phyloP scores from a whole-genome alignment of 192 early-diverging fungal species.

The Backusella liffmaniae region DNA sequence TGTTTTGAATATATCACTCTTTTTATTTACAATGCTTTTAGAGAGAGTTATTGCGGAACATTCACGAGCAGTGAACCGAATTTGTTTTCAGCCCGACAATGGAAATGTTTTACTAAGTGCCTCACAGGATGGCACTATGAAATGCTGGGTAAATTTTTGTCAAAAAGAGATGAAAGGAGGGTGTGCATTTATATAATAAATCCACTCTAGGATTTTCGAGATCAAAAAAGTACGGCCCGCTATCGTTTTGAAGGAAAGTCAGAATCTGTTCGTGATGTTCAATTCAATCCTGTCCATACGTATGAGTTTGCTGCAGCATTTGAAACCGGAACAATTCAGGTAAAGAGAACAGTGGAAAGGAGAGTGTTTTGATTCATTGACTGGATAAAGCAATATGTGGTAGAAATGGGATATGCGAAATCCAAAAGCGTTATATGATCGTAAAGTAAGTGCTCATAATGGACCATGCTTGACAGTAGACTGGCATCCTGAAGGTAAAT shows the following conservation, averaged over 20 bases:
- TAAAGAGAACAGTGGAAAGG: constrained; percentile 24
- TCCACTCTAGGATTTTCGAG: constrained; percentile 59
- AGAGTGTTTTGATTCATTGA: background rate
- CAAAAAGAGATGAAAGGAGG: background rate
- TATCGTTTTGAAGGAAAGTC: constrained; percentile 71
- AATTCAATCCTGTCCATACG: constrained; percentile 62
- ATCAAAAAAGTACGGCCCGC: constrained; percentile 39
- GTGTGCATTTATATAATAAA: background rate
- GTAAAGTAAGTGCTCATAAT: constrained; percentile 68
- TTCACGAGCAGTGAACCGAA: constrained; percentile 69
- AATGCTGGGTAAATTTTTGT: constrained; percentile 61
- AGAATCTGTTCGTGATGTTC: constrained; percentile 77
- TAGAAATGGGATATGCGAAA: constrained; percentile 82
- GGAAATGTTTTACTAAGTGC: constrained; percentile 69
- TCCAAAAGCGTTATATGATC: constrained; percentile 51
- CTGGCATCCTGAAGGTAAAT: constrained; percentile 67
- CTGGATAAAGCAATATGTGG: background rate
- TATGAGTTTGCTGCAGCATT: constrained; percentile 78
- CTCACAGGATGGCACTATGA: constrained; percentile 71
- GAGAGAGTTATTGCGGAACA: constrained; percentile 71
- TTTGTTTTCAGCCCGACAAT: constrained; percentile 74
- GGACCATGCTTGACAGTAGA: constrained; percentile 73
- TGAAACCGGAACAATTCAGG: constrained; percentile 77
- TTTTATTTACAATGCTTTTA: constrained; percentile 3
- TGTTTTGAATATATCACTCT: background rate